Evolutionary conservation across 140 eudicot genomes (phyloP).

Genomic region (Oenanthe javanica): DNA sequence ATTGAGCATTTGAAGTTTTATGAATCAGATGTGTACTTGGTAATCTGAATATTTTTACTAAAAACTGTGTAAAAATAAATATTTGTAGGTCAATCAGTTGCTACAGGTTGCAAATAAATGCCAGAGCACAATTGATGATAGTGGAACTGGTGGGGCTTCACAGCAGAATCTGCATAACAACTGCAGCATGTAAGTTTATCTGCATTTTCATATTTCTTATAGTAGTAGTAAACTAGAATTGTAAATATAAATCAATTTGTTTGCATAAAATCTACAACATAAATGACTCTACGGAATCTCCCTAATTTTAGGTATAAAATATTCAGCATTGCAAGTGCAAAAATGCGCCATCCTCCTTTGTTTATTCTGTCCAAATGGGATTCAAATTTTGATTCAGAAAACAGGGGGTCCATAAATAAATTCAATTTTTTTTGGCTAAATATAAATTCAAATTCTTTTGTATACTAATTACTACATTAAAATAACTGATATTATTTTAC

Average conservation of each 20-base stretch:
- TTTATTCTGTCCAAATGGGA: not conserved
- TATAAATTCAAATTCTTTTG: not conserved
- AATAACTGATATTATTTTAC: not conserved
- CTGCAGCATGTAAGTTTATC: slow-evolving; percentile 69
- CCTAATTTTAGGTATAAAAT: not conserved
- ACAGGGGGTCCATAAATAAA: not conserved
- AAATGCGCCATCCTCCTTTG: not conserved
- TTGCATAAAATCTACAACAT: slow-evolving; percentile 76
- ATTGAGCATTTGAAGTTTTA: not conserved
- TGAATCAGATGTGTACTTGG: not conserved
- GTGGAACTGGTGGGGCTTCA: slow-evolving; percentile 80
- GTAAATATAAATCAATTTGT: slow-evolving; percentile 72
- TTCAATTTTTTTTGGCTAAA: too few species aligned
- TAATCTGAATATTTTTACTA: not conserved
- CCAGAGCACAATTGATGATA: slow-evolving; percentile 75
- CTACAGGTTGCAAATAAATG: slow-evolving; percentile 94
- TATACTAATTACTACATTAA: not conserved
- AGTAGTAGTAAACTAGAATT: not conserved
- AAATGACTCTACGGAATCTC: slow-evolving; percentile 17
- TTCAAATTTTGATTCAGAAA: not conserved
- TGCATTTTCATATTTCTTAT: not conserved
- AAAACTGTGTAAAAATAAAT: not conserved
- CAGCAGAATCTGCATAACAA: slow-evolving; percentile 82
- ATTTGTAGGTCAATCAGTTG: slow-evolving; percentile 73
- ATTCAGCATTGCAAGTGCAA: not conserved